phyloP scores from a whole-genome alignment of 2,329 filamentous ascomycete species.

The Sporothrix variecibatus region DNA sequence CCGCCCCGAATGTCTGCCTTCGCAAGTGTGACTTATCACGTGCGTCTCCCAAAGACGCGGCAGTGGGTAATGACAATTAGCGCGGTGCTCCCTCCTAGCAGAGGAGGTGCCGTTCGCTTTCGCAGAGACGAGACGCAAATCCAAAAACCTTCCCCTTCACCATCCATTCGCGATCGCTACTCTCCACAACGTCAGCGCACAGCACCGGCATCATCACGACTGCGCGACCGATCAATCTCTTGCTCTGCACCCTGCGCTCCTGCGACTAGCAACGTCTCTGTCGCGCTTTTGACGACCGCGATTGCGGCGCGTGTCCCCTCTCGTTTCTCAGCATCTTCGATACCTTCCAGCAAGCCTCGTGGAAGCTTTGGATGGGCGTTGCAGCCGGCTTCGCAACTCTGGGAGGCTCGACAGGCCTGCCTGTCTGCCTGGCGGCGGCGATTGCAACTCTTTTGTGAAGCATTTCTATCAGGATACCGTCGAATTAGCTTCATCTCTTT shows the following conservation, averaged over 20 bases:
- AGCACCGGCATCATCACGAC: conserved; percentile 4
- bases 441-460: neutral
- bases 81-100: conserved; percentile 10
- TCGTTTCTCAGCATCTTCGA: neutral
- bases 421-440: conserved; percentile 43
- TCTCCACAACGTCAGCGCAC: neutral
- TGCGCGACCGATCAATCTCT: neutral
- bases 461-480: neutral
- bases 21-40: conserved; percentile 6
- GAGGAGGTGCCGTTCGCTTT: conserved; percentile 15
- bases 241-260: neutral
- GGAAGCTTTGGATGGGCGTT: conserved; percentile 29
- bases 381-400: conserved; percentile 31
- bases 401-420: conserved; percentile 51
- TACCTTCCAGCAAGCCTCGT: neutral
- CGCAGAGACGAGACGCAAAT: conserved; percentile 11
- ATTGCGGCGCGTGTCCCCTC: conserved; percentile 11
- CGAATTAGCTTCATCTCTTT: neutral
- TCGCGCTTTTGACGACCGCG: conserved; percentile 4
- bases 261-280: neutral
- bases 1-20: neutral
- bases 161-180: neutral
- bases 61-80: neutral
- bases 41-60: neutral
- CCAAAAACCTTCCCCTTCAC: neutral